phyloP scores from a whole-genome alignment of 306 rosid species.

The Cucumis hystrix region DNA sequence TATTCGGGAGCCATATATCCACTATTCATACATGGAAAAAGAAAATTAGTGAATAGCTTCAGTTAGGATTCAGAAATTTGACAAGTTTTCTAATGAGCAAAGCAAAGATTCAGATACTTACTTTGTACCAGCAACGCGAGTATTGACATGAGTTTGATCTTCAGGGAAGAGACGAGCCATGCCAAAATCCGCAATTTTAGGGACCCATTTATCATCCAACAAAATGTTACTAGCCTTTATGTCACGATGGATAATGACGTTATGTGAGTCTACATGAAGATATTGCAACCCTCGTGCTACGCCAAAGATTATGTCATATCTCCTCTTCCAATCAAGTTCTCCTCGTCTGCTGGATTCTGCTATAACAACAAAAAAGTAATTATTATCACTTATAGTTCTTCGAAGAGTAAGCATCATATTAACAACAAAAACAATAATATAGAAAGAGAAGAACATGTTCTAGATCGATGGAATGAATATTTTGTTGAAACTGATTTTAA shows the following conservation, averaged over 20 bases:
- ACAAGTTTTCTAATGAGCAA: background rate
- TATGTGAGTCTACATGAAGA: constrained; percentile 89
- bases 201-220: constrained; percentile 80
- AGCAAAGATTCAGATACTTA: constrained; percentile 13
- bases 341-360: constrained; percentile 43
- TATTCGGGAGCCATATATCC: constrained; percentile 98
- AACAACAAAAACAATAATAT: background rate
- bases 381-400: background rate
- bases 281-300: constrained; percentile 77
- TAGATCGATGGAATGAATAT: background rate
- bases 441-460: background rate
- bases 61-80: background rate
- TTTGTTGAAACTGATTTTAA: background rate
- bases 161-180: constrained; percentile 99
- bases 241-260: constrained; percentile 79
- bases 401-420: background rate
- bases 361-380: background rate
- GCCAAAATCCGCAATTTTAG: constrained; percentile 96
- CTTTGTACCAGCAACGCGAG: constrained; percentile 98
- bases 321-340: constrained; percentile 75
- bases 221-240: constrained; percentile 85
- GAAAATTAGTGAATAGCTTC: background rate
- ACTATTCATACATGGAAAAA: constrained; percentile 22
- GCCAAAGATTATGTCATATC: constrained; percentile 63
- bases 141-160: constrained; percentile 79